Base-by-base conservation (phyloP, 73 alveolate species). In the Stentor roeselii region DNA sequence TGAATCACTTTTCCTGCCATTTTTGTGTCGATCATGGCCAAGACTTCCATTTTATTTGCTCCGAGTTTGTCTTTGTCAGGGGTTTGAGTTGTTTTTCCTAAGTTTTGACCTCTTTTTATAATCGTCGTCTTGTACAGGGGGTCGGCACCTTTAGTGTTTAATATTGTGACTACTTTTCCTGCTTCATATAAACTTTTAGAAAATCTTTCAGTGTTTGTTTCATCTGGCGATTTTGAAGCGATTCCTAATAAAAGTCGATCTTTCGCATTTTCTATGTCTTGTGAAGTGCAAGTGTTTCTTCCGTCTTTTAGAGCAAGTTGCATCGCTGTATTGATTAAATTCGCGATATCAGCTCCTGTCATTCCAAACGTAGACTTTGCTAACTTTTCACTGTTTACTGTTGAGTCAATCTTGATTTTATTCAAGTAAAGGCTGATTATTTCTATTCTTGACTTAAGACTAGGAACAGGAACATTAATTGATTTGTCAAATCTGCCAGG, bases 341-440 rank as follows among this genome's bases (percentile, higher is more conserved):
- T 94, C 83, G 88, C 89, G 30, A 98, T 94, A 89, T 98, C 99
- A 75, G 99, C 99, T 38, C 99, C 99, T 85, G 97, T 89, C 86
- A 97, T 92, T 34, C 98, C 99, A 40, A 91, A 95, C 37, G 98
- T 95, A 59, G 91, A 93, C 83, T 91, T 92, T 15, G 98, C 98
- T 60, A 93, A 84, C n/a, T 84, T 92, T 82, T 96, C 98, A 59
- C 96, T 93, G 88, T 97, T 98, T 42, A 93, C 98, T 88, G 95
- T 99, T 75, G 93, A 96, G 60, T 94, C 94, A 60, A 96, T 96
- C 91, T 96, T 93, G 99, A 96, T 96, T 92, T 98, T 98, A 88
- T 95, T 94, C 78, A 98, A 92, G 90, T 98, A 99, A 88, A 96
- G 95, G 37, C 98, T 82, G 42, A 92, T 36, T 75, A 92, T 92